Base-by-base conservation (phyloP, 1,139 yeast species). In the Saccharomyces hybrid region DNA sequence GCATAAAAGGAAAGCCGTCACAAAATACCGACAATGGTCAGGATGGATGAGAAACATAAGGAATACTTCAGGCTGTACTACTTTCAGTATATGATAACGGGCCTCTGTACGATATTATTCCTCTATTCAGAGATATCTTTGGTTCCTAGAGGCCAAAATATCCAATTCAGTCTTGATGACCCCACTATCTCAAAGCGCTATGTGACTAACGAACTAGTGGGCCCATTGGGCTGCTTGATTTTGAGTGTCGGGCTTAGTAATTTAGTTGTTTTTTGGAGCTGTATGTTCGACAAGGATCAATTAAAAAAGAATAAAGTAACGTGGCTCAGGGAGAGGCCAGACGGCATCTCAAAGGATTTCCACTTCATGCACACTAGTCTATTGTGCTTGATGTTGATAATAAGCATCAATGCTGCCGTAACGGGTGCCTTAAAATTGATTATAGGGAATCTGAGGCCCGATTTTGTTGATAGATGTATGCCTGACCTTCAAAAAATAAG, bases 31-130 rank as follows among this genome's bases (percentile, higher is more conserved):
- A 16, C 14, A 87, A 88, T 29, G 96, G 84, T 91, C 61, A 96
- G 90, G 42, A 97, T 93, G 69, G 98, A 98, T n/a, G 99, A 93
- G 69, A 78, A 99, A 51, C 99, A 99, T 47, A 78, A 87, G 53
- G 99, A 93, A 9, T 52, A 56, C 49, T 46, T 51, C 44, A 29
- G 53, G 50, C 42, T 46, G 28, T 56, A 51, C 42, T 51, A 51
- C 11, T 25, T 53, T 26, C 51, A 55, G 41, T 56, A 58, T 44
- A 14, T 56, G 48, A 51, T 52, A 11, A 41, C 54, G 26, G 46
- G 47, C 4, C 42, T 59, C 16, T 51, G 59, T 49, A 49, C 51
- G n/a, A 29, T 57, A 11, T 53, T 61, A 32, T 62, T 62, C 38
- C 50, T 56, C 2, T 59, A 54, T 49, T 55, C 63, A 7, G 67